phyloP scores from a whole-genome alignment of 345 rosid genomes.

The Trapa bicornis region DNA sequence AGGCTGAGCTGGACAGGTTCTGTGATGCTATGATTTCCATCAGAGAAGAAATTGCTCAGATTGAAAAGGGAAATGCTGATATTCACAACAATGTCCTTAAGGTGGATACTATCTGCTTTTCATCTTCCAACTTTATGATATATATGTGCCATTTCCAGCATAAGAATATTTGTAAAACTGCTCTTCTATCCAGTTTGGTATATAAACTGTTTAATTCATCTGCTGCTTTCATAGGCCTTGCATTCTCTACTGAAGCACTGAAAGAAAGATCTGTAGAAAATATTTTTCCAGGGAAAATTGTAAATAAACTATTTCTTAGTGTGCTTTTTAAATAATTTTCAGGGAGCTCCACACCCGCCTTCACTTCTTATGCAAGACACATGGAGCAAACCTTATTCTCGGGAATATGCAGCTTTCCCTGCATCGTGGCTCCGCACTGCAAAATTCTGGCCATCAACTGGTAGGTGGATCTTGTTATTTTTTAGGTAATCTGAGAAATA shows the following conservation, averaged over 20 bases:
- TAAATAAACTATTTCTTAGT: not conserved
- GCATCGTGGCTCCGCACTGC: constrained; percentile 86
- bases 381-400: constrained; percentile 84
- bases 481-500: not conserved
- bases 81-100: constrained; percentile 83
- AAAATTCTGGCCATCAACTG: constrained; percentile 95
- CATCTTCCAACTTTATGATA: not conserved
- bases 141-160: not conserved
- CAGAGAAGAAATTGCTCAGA: constrained; percentile 84
- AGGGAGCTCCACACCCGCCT: constrained; percentile 99
- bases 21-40: constrained; percentile 95
- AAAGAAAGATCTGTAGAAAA: not conserved
- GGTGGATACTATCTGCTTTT: constrained; percentile 24
- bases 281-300: not conserved
- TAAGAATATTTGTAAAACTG: not conserved
- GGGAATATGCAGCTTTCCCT: constrained; percentile 94
- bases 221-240: not conserved
- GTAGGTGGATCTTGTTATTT: constrained; percentile 17
- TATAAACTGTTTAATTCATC: not conserved
- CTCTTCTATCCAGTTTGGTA: not conserved
- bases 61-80: constrained; percentile 91
- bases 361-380: constrained; percentile 94
- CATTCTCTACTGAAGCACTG: not conserved
- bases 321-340: constrained; percentile 14
- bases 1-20: constrained; percentile 95